Evolutionary conservation across 352 stramenopile species (phyloP).

Genomic region (Phytopythium cucurbitacearum): DNA sequence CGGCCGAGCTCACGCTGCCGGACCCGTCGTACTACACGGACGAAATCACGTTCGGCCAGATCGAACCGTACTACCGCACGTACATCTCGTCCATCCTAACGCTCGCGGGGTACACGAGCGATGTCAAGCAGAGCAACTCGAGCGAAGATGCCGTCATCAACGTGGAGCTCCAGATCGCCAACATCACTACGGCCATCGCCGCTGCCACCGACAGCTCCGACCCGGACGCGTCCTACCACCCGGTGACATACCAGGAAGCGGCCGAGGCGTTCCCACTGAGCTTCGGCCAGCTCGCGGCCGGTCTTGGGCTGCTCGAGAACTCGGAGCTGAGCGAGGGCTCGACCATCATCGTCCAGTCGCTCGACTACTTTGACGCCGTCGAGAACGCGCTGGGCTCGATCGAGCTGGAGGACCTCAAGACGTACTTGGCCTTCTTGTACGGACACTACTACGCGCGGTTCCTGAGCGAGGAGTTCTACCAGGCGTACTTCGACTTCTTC

Average conservation of each 20-base stretch:
- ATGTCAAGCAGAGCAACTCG: neutral
- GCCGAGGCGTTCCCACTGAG: constrained; percentile 1
- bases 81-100: constrained; percentile 40
- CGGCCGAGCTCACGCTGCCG: constrained; percentile 74
- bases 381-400: constrained; percentile 5
- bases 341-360: constrained; percentile 6
- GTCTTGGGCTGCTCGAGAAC: constrained; percentile 7
- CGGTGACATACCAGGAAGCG: neutral
- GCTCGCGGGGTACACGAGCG: constrained; percentile 17
- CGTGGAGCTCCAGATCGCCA: constrained; percentile 7
- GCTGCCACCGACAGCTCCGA: constrained; percentile 2
- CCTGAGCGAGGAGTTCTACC: constrained; percentile 58
- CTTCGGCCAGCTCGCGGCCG: constrained; percentile 5
- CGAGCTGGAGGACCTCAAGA: constrained; percentile 36
- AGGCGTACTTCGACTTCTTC: constrained; percentile 88
- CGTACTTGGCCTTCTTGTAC: constrained; percentile 43
- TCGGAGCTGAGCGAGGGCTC: constrained; percentile 4
- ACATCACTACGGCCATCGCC: constrained; percentile 1
- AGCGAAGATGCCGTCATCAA: constrained; percentile 5
- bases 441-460: constrained; percentile 25
- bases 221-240: constrained; percentile 6
- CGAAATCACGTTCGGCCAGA: constrained; percentile 17
- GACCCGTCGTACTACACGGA: constrained; percentile 90
- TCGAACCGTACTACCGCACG: constrained; percentile 26
- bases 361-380: constrained; percentile 8